Evolutionary conservation across 208 protist species (phyloP).

Genomic region (Trypanosoma melophagium): DNA sequence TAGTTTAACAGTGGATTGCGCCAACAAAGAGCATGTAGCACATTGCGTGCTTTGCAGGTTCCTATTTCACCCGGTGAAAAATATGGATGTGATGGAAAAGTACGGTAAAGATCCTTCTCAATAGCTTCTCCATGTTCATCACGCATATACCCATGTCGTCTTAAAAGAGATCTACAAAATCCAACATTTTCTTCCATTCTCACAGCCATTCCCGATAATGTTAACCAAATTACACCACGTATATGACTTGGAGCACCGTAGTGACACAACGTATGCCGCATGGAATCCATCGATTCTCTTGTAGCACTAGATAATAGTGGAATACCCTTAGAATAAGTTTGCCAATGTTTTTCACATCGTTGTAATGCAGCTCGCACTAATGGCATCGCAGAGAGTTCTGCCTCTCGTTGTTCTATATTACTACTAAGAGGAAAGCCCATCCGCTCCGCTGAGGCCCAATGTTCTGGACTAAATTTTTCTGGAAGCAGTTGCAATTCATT

Average conservation of each 20-base stretch:
- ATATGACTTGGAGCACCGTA: conserved; percentile 49
- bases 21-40: conserved; percentile 77
- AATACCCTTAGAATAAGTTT: conserved; percentile 40
- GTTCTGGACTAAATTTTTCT: conserved; percentile 35
- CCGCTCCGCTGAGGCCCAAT: conserved; percentile 53
- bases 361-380: conserved; percentile 29
- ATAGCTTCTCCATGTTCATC: conserved; percentile 44
- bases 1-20: conserved; percentile 78
- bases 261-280: conserved; percentile 34
- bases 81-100: conserved; percentile 71
- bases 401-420: conserved; percentile 17
- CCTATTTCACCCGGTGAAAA: conserved; percentile 59
- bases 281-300: conserved; percentile 29
- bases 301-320: conserved; percentile 50
- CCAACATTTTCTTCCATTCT: conserved; percentile 77
- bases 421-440: conserved; percentile 44
- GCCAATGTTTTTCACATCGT: conserved; percentile 55
- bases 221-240: conserved; percentile 70
- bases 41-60: conserved; percentile 51
- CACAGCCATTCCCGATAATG: conserved; percentile 56
- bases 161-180: conserved; percentile 59
- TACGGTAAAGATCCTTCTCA: conserved; percentile 63
- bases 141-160: conserved; percentile 47
- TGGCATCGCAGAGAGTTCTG: conserved; percentile 29
- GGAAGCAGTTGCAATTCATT: background rate